A percentile compares a stretch with the other conserved stretches of the same genome.
Conservation (phyloP, 805 yeast genomes). For the Myxozyma geophila region DNA sequence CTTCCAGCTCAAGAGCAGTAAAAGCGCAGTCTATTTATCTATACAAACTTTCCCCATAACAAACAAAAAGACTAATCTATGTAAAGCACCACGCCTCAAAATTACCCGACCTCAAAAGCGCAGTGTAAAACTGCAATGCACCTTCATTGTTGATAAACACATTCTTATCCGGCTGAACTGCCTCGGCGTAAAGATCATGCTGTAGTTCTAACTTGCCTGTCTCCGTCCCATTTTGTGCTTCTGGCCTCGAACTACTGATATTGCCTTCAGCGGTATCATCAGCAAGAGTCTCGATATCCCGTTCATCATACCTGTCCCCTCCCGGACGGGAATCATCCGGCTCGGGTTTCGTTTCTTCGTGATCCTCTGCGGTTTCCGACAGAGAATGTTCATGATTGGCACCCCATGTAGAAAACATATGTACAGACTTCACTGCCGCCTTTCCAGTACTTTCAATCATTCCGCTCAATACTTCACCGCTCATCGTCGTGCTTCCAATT, state of each 20-base stretch:
- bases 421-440: conserved; percentile 15
- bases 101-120: conserved; percentile 25
- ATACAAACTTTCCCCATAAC: neutral
- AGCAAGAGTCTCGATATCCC: neutral
- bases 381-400: neutral
- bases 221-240: neutral
- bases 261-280: neutral
- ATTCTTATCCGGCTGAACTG: conserved; percentile 26
- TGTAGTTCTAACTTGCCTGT: conserved; percentile 9
- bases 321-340: neutral
- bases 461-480: conserved; percentile 10
- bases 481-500: conserved; percentile 8
- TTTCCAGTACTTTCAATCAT: conserved; percentile 5
- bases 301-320: neutral
- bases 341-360: neutral
- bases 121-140: conserved; percentile 23
- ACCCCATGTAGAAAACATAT: conserved; percentile 13
- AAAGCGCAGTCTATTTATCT: too few species aligned
- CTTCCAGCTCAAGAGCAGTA: too few species aligned
- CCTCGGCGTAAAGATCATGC: conserved; percentile 20
- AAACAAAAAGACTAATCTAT: neutral
- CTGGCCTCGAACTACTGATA: neutral
- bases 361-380: neutral
- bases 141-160: conserved; percentile 19
- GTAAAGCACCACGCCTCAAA: conserved; percentile 35